These are phyloP conservation scores for Globisporangium nodosum DNA, from an alignment of 352 stramenopile species.

Conservation along the genomic window DNA sequence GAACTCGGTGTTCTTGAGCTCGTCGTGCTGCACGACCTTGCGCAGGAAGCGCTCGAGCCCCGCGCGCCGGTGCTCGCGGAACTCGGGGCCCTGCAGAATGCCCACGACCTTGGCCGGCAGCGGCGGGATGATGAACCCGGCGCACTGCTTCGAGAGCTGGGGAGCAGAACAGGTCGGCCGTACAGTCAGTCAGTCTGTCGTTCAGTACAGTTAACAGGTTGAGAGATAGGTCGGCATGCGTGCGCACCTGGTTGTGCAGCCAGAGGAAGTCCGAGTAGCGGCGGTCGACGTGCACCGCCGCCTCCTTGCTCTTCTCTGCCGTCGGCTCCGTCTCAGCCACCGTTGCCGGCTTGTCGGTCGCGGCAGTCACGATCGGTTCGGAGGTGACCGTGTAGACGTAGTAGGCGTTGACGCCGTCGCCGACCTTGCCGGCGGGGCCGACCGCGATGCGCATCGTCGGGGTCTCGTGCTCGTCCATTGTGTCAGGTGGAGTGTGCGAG, in stretches of 20 bases:
- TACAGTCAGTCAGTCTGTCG: not conserved
- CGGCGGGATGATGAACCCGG: constrained; percentile 80
- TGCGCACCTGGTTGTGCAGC: constrained; percentile 55
- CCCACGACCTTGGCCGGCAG: constrained; percentile 75
- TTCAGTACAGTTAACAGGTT: not conserved
- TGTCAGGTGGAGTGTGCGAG: not conserved
- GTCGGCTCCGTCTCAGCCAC: not conserved
- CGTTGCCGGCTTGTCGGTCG: not conserved
- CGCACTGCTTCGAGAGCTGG: constrained; percentile 56
- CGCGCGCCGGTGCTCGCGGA: constrained; percentile 66
- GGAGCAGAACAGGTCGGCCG: not conserved
- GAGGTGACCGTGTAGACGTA: constrained; percentile 80
- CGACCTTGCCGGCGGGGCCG: constrained; percentile 64
- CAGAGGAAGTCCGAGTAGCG: constrained; percentile 85
- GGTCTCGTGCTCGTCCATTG: constrained; percentile 1
- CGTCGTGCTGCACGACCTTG: constrained; percentile 74
- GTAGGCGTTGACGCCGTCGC: constrained; percentile 81
- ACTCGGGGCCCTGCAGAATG: constrained; percentile 69
- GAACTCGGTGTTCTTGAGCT: constrained; percentile 59
- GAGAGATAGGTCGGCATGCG: not conserved
- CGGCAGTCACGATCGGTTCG: constrained; percentile 17
- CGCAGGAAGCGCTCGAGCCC: constrained; percentile 77
- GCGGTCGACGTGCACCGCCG: constrained; percentile 49
- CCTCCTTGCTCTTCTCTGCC: not conserved
- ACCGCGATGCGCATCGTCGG: constrained; percentile 46